Evolutionary conservation across 257 asterid genomes (phyloP).

Genomic region (Capsicum rhomboideum): DNA sequence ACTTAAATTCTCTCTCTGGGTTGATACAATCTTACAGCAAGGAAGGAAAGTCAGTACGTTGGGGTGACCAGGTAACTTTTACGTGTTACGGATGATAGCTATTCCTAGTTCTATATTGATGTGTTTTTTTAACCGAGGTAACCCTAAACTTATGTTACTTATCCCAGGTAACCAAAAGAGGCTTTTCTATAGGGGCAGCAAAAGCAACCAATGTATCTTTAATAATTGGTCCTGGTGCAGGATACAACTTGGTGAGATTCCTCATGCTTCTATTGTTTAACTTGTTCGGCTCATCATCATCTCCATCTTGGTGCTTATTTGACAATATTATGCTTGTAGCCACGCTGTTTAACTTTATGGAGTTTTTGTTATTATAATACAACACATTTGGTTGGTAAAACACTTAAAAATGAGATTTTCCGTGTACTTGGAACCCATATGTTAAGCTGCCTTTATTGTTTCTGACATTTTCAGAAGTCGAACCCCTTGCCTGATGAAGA

Average conservation of each 20-base stretch:
- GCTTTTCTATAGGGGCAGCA: constrained; percentile 74
- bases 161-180: constrained; percentile 57
- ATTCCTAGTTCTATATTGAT: not conserved
- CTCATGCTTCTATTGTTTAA: not conserved
- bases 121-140: not conserved
- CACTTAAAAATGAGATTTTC: not conserved
- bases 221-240: constrained; percentile 89
- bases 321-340: not conserved
- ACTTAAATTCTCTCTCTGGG: constrained; percentile 38
- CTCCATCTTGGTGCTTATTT: not conserved
- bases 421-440: not conserved
- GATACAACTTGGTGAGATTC: constrained; percentile 78
- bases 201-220: constrained; percentile 36
- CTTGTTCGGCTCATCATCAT: not conserved
- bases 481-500: constrained; percentile 74
- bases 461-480: constrained; percentile 49
- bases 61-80: constrained; percentile 90
- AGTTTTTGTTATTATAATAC: not conserved
- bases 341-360: not conserved
- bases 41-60: constrained; percentile 92
- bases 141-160: not conserved
- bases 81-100: not conserved
- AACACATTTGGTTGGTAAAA: not conserved
- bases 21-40: constrained; percentile 48
- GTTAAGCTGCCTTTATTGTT: not conserved